Evolutionary conservation across 306 rosid species (phyloP).

Genomic region (Lathyrus tuberosus): DNA sequence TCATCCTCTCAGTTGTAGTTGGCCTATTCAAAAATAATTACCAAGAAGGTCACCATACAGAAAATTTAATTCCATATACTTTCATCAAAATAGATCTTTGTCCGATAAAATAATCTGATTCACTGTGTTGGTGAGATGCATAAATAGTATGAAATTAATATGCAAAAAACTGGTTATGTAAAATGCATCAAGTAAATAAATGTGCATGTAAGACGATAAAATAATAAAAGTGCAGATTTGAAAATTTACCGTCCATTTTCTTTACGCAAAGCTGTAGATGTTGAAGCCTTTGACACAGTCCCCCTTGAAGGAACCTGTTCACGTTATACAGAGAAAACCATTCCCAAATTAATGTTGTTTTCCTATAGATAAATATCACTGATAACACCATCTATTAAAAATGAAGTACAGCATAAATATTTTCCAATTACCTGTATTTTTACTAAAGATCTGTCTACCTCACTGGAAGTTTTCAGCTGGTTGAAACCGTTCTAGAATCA

Average conservation of each 20-base stretch:
- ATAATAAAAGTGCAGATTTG: background rate
- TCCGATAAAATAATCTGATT: slow-evolving; percentile 16
- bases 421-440: slow-evolving; percentile 59
- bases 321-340: slow-evolving; percentile 25
- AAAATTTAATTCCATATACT: slow-evolving; percentile 27
- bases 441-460: slow-evolving; percentile 48
- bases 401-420: slow-evolving; percentile 27
- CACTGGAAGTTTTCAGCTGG: slow-evolving; percentile 56
- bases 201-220: slow-evolving; percentile 24
- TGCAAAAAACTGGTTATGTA: background rate
- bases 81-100: slow-evolving; percentile 16
- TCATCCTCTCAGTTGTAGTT: slow-evolving; percentile 50
- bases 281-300: slow-evolving; percentile 55
- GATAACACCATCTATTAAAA: background rate
- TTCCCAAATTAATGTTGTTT: slow-evolving; percentile 24
- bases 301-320: slow-evolving; percentile 62
- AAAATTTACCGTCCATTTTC: slow-evolving; percentile 72
- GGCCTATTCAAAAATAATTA: slow-evolving; percentile 50
- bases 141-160: slow-evolving; percentile 18
- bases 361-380: background rate
- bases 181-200: slow-evolving; percentile 4
- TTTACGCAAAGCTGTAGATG: slow-evolving; percentile 52
- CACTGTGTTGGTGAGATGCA: slow-evolving; percentile 25
- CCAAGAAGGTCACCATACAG: slow-evolving; percentile 33
- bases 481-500: slow-evolving; percentile 72